Base-by-base conservation (phyloP, 768 basidiomycete species). In the Auricularia heimuer region DNA sequence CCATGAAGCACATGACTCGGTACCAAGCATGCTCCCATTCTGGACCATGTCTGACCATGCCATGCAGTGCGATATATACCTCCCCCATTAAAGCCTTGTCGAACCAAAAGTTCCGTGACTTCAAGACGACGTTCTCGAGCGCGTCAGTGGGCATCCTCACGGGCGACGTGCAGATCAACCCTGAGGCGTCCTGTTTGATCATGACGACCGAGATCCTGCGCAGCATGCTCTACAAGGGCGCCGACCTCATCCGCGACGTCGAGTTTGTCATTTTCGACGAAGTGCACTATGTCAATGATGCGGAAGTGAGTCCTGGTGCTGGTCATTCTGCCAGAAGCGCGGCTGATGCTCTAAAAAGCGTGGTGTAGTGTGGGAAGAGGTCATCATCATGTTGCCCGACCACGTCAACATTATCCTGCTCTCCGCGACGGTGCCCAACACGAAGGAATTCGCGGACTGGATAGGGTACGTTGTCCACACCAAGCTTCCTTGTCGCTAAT, bases 201-300 rank as follows among this genome's bases (percentile, higher is more conserved):
- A 98, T 98, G 90, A 94, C 94, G 11, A 99, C 97, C 29, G 97
- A 99, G 75, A 99, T 99, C 73, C 76, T 99, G 68, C 84, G 97
- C 70, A 94, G 92, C 71, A 99, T 99, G 97, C 82, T 99, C 24
- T 98, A 98, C 78, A 96, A 98, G 74, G 97, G 97, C 2, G 97
- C 97, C 11, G 97, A 99, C 77, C 80, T 99, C 24, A 99, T 99
- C 70, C 85, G 97, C 39, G 97, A 99, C 74, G 96, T 99, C 62
- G 97, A 99, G 73, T 99, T 98, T 73, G 97, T 99, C 29, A 97
- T 99, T 66, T 99, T 99, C 72, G 97, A 99, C 72, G 97, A 99
- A 73, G 97, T 99, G 36, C 97, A 99, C 76, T 99, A 99, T 75
- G 95, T 99, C 63, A 99, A 98, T 72, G 97, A 99, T 73, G 90